Evolutionary conservation across 495 filamentous ascomycete species (phyloP).

Genomic region (Schizothecium vesticola): DNA sequence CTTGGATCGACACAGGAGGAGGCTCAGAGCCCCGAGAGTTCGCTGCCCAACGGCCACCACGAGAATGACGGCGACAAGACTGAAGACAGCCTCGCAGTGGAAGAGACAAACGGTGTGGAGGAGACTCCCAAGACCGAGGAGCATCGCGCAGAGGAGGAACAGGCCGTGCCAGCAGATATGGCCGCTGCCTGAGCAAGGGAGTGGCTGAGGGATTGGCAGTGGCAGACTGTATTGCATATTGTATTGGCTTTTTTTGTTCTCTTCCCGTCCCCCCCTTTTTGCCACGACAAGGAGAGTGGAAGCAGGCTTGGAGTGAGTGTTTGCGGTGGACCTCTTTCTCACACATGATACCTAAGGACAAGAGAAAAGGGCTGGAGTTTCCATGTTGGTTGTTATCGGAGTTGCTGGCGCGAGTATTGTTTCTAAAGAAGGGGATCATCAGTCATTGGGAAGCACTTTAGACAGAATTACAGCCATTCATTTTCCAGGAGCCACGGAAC

Average conservation of each 20-base stretch:
- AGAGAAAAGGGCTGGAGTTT: conserved; percentile 1
- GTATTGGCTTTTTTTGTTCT: conserved; percentile 13
- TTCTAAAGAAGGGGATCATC: background rate
- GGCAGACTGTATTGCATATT: conserved; percentile 17
- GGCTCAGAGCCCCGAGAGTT: background rate
- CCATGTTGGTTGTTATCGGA: background rate
- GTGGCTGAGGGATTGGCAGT: background rate
- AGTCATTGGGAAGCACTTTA: background rate
- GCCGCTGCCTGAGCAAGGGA: background rate
- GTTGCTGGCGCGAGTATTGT: background rate
- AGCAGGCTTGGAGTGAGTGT: conserved; percentile 12
- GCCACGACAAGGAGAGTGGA: background rate
- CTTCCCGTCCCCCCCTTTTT: background rate
- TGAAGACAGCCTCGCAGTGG: background rate
- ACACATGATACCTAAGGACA: conserved; percentile 20
- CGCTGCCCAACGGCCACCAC: background rate
- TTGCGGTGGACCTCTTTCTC: conserved; percentile 13
- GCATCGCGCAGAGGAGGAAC: background rate
- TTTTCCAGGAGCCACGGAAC: background rate
- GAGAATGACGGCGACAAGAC: conserved; percentile 3
- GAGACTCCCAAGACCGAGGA: background rate
- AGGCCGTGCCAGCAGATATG: background rate
- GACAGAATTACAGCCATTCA: conserved; percentile 4
- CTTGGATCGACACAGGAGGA: background rate
- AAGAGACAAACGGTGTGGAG: background rate